phyloP scores from a whole-genome alignment of 2,329 filamentous ascomycete genomes.

The Ramularia endophylla region DNA sequence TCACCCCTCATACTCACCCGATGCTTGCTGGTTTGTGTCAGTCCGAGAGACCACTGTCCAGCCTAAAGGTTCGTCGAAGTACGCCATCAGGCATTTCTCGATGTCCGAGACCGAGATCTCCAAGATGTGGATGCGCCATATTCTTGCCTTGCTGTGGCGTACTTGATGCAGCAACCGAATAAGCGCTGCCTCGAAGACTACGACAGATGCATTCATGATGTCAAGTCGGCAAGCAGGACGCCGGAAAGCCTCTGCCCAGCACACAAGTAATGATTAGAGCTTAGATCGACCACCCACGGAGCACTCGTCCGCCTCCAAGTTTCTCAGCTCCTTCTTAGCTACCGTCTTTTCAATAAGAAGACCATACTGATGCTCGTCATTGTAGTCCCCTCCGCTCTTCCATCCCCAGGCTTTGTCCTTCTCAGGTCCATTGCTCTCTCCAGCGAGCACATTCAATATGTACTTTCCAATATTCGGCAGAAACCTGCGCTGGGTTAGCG shows the following conservation, averaged over 20 bases:
- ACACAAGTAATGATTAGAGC: too few relatives aligned
- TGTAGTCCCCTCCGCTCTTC: slow-evolving; percentile 14
- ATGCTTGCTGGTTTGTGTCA: too few relatives aligned
- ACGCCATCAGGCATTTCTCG: too few relatives aligned
- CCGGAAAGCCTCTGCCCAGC: too few relatives aligned
- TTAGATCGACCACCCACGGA: background rate
- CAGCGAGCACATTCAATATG: slow-evolving; percentile 40
- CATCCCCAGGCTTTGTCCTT: slow-evolving; percentile 28
- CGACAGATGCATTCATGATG: too few relatives aligned
- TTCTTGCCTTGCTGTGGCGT: too few relatives aligned
- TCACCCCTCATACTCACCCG: too few relatives aligned
- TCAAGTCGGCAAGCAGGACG: too few relatives aligned
- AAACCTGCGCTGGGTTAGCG: slow-evolving; percentile 35
- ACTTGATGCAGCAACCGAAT: background rate
- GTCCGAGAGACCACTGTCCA: too few relatives aligned
- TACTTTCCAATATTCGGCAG: slow-evolving; percentile 58
- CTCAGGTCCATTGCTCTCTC: slow-evolving; percentile 31
- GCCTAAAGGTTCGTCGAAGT: too few relatives aligned
- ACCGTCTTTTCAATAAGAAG: slow-evolving; percentile 10
- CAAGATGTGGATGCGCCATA: too few relatives aligned
- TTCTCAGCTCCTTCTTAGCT: slow-evolving; percentile 12
- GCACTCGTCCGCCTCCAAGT: slow-evolving; percentile 8
- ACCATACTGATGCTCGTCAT: slow-evolving; percentile 10
- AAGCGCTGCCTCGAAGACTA: background rate
- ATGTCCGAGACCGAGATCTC: too few relatives aligned